Conservation (phyloP, 306 rosid genomes). For the Ziziphus jujuba region DNA sequence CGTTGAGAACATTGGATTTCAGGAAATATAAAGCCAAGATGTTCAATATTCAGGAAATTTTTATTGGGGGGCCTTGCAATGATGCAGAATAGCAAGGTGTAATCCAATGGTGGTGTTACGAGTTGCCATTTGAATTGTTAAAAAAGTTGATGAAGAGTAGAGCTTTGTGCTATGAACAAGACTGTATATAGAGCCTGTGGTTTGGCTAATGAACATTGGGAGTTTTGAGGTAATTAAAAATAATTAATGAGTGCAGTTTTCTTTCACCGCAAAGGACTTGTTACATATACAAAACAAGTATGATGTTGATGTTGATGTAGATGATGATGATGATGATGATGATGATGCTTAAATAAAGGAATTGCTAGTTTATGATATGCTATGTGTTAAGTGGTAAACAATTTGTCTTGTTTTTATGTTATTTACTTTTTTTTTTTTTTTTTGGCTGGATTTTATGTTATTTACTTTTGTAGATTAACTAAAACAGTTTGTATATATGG, state of each 20-base stretch:
- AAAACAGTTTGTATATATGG: no score
- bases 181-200: background rate
- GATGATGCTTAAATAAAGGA: background rate
- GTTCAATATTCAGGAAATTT: background rate
- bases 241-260: background rate
- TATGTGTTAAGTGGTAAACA: no score
- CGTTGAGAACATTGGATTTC: constrained; percentile 68
- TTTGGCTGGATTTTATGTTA: no score
- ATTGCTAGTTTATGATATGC: no score
- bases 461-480: no score
- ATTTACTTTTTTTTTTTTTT: no score
- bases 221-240: background rate
- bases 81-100: background rate
- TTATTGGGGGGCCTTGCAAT: background rate
- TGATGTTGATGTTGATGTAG: background rate
- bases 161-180: background rate
- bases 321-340: constrained; percentile 12
- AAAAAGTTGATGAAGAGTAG: no score
- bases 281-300: background rate
- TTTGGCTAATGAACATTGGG: background rate
- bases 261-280: background rate
- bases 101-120: no score
- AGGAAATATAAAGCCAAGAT: constrained; percentile 23
- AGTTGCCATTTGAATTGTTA: no score
- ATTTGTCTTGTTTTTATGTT: no score